phyloP scores from a whole-genome alignment of 352 stramenopile genomes.

The Globisporangium rhizosaccharum region DNA sequence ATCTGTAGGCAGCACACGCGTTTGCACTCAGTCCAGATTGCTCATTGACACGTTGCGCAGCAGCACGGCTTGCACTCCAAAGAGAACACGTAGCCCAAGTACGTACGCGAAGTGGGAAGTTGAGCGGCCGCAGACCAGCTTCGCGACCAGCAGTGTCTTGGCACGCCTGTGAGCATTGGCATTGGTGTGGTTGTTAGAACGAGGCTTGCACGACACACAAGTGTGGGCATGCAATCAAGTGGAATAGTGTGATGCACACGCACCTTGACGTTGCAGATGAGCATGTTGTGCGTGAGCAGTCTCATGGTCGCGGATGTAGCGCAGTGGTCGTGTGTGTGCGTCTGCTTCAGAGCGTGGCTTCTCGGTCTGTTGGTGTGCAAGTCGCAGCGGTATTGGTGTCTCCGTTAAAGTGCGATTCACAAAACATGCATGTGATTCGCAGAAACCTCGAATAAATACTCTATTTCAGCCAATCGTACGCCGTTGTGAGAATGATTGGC shows the following conservation, averaged over 20 bases:
- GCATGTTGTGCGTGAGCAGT: constrained; percentile 86
- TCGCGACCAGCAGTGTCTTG: constrained; percentile 67
- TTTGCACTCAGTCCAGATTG: background rate
- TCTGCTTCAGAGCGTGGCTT: background rate
- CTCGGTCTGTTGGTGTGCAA: too few species aligned
- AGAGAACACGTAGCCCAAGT: background rate
- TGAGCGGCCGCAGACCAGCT: constrained; percentile 50
- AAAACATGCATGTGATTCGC: too few species aligned
- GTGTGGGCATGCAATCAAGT: background rate
- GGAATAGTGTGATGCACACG: background rate
- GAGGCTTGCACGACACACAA: too few species aligned
- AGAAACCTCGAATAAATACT: background rate
- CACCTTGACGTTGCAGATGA: constrained; percentile 84
- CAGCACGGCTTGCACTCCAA: background rate
- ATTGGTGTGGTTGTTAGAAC: too few species aligned
- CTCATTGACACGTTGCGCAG: background rate
- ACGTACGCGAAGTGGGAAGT: constrained; percentile 74
- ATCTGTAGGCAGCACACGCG: constrained; percentile 38
- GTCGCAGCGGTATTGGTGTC: too few species aligned
- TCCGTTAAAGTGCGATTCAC: too few species aligned
- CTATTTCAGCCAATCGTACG: background rate
- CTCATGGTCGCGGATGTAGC: constrained; percentile 39
- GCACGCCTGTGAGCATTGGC: constrained; percentile 40
- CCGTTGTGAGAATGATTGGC: constrained; percentile 33
- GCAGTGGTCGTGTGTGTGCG: background rate